Conservation (phyloP, 257 asterid species). For the Solanum verrucosum region DNA sequence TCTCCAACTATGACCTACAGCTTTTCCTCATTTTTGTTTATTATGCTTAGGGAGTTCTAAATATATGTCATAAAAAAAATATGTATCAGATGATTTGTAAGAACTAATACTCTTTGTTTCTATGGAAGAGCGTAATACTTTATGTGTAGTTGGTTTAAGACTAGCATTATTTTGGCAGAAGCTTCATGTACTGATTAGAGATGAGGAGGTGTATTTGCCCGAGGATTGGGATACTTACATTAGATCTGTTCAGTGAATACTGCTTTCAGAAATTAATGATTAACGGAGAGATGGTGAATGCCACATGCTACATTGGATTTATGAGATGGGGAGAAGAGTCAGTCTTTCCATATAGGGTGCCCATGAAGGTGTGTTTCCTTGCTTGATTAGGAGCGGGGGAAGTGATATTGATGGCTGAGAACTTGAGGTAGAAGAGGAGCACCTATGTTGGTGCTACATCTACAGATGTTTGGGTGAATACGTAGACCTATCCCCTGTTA, state of each 20-base stretch:
- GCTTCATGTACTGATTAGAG: not conserved
- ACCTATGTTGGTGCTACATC: not conserved
- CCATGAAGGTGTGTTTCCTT: not conserved
- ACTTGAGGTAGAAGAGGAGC: not conserved
- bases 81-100: not conserved
- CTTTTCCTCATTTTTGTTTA: not conserved
- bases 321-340: not conserved
- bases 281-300: not conserved
- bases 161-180: not conserved
- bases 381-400: not conserved
- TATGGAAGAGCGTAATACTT: not conserved
- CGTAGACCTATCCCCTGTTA: not conserved
- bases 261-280: not conserved
- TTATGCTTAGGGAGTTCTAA: not conserved
- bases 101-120: not conserved
- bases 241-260: not conserved
- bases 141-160: not conserved
- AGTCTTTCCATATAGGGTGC: not conserved
- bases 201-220: not conserved
- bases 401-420: not conserved
- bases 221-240: not conserved
- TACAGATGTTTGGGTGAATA: not conserved
- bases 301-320: not conserved
- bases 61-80: not conserved
- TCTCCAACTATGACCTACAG: not conserved